Percentiles rank a stretch among this genome's conserved stretches.
Evolutionary conservation across 2,329 filamentous ascomycete species (phyloP).

Genomic region (Cryphonectria japonica): DNA sequence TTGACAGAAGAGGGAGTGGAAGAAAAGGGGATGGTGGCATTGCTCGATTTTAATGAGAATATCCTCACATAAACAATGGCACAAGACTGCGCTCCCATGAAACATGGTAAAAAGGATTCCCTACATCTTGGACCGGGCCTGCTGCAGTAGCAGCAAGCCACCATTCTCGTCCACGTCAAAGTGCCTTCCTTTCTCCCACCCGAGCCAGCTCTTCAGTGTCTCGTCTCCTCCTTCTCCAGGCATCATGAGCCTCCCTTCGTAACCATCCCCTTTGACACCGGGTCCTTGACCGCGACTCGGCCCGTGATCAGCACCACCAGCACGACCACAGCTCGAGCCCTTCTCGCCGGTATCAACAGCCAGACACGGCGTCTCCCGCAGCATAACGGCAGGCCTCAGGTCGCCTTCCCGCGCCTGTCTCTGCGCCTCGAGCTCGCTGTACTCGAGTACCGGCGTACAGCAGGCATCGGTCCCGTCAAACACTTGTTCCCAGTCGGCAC

Average conservation of each 20-base stretch:
- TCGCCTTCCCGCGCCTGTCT: slow-evolving; percentile 60
- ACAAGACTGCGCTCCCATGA: neutral
- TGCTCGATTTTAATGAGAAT: neutral
- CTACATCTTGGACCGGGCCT: slow-evolving; percentile 50
- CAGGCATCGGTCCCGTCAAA: slow-evolving; percentile 94
- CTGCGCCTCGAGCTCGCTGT: slow-evolving; percentile 66
- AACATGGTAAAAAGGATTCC: too few relatives aligned
- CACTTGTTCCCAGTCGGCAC: slow-evolving; percentile 79
- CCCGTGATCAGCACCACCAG: slow-evolving; percentile 31
- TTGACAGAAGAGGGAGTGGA: neutral
- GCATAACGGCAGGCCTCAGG: slow-evolving; percentile 70
- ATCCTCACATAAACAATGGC: neutral
- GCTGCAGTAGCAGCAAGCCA: slow-evolving; percentile 59
- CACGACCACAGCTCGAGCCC: slow-evolving; percentile 20
- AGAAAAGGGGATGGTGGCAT: neutral
- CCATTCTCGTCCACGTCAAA: slow-evolving; percentile 66
- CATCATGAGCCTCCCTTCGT: slow-evolving; percentile 60
- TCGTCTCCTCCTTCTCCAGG: slow-evolving; percentile 76
- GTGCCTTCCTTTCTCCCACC: slow-evolving; percentile 73
- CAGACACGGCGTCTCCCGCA: slow-evolving; percentile 70
- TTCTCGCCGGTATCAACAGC: slow-evolving; percentile 56
- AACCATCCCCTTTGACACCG: slow-evolving; percentile 70
- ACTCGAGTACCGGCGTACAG: slow-evolving; percentile 83
- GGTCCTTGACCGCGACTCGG: slow-evolving; percentile 63
- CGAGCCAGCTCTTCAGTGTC: slow-evolving; percentile 71